phyloP scores from a whole-genome alignment of 345 rosid species.

The Kernera saxatilis region DNA sequence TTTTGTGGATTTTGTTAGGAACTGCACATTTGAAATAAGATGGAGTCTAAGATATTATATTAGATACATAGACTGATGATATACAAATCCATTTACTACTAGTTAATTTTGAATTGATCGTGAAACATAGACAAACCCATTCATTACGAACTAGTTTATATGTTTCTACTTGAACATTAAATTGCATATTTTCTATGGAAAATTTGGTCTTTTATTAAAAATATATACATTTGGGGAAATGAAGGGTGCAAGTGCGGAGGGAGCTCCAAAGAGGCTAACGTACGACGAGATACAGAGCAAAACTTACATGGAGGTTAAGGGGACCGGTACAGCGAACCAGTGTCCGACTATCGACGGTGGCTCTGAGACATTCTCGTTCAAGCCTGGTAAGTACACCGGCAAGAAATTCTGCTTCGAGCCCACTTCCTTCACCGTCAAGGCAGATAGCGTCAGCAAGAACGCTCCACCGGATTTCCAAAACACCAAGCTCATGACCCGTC shows the following conservation, averaged over 20 bases:
- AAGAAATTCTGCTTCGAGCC: conserved; percentile 93
- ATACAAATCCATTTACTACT: neutral
- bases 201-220: neutral
- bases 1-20: neutral
- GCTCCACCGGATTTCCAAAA: conserved; percentile 82
- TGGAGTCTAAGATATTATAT: too few species aligned
- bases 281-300: conserved; percentile 94
- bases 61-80: too few species aligned
- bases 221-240: neutral
- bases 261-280: conserved; percentile 83
- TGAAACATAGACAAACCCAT: neutral
- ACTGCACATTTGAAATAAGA: neutral
- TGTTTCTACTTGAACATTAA: neutral
- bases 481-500: conserved; percentile 96
- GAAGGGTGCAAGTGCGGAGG: conserved; percentile 90
- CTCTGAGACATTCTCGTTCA: conserved; percentile 60
- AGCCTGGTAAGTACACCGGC: conserved; percentile 75
- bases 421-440: conserved; percentile 98
- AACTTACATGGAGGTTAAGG: conserved; percentile 92
- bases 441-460: conserved; percentile 74
- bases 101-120: neutral
- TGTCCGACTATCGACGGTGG: conserved; percentile 88
- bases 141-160: neutral
- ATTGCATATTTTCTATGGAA: neutral
- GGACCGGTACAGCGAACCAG: conserved; percentile 89